These are phyloP conservation scores for Neopestalotiopsis rosae DNA, from an alignment of 2,329 filamentous ascomycete species.

Conservation along the genomic window DNA sequence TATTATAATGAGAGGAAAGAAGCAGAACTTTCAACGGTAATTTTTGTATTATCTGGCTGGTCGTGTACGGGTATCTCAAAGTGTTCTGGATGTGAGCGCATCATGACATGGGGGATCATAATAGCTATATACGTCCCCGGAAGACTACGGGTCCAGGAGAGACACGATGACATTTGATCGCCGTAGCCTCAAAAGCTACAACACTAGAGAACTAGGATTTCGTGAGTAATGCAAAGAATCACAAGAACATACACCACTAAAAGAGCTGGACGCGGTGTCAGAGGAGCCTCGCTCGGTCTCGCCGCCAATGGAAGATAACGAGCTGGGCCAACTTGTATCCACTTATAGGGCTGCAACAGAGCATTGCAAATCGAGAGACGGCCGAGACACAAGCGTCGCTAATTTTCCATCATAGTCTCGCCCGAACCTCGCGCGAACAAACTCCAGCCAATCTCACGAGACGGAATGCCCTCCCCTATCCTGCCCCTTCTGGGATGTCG, in stretches of 20 bases:
- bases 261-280: not conserved
- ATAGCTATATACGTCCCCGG: not conserved
- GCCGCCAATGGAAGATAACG: not conserved
- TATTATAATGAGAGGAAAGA: not conserved
- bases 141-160: not conserved
- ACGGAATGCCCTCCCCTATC: not conserved
- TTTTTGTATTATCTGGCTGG: not conserved
- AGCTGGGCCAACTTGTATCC: not conserved
- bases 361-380: not conserved
- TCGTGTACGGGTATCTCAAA: not conserved
- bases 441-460: constrained; percentile 1
- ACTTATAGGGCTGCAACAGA: constrained; percentile 13
- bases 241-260: not conserved
- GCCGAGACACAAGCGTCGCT: not conserved
- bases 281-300: constrained; percentile 7
- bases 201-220: not conserved
- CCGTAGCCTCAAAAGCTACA: not conserved
- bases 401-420: not conserved
- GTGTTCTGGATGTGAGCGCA: not conserved
- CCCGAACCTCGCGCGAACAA: constrained; percentile 8
- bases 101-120: not conserved
- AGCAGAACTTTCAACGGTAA: not conserved
- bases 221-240: not conserved
- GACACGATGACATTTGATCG: not conserved
- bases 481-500: not conserved